Conservation (phyloP, 1,139 yeast genomes). For the Debaryomycetaceae sp. region DNA sequence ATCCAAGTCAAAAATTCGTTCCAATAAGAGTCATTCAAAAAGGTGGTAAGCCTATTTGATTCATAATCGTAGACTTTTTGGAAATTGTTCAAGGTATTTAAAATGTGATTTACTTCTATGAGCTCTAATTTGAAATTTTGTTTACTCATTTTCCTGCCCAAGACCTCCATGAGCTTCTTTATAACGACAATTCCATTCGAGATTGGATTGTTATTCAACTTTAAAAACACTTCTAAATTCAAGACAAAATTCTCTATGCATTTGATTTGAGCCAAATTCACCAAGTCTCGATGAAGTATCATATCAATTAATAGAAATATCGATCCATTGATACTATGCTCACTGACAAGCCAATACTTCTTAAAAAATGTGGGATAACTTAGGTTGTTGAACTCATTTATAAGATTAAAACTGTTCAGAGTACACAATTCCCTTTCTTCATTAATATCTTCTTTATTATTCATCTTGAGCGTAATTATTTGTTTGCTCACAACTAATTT, state of each 20-base stretch:
- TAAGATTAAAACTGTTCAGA: constrained; percentile 3
- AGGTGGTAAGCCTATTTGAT: neutral
- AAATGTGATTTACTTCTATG: neutral
- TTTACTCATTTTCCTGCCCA: neutral
- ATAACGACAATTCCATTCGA: neutral
- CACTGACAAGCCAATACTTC: constrained; percentile 12
- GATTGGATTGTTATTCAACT: neutral
- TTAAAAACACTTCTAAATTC: neutral
- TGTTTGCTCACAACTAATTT: constrained; percentile 6
- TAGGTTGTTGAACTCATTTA: constrained; percentile 8
- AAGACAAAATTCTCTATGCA: neutral
- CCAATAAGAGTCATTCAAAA: constrained; percentile 1
- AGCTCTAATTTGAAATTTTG: neutral
- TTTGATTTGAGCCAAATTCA: neutral
- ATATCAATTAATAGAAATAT: constrained; percentile 12
- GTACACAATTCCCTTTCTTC: constrained; percentile 7
- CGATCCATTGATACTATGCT: constrained; percentile 11
- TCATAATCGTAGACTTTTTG: neutral
- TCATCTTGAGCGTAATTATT: constrained; percentile 5
- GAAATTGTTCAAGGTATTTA: neutral
- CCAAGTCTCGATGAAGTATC: neutral
- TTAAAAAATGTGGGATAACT: constrained; percentile 9
- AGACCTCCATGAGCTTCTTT: neutral
- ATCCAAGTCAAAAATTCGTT: constrained; percentile 1
- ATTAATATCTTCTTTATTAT: constrained; percentile 1